Conservation (phyloP, 306 rosid genomes). For the Prunus davidiana region DNA sequence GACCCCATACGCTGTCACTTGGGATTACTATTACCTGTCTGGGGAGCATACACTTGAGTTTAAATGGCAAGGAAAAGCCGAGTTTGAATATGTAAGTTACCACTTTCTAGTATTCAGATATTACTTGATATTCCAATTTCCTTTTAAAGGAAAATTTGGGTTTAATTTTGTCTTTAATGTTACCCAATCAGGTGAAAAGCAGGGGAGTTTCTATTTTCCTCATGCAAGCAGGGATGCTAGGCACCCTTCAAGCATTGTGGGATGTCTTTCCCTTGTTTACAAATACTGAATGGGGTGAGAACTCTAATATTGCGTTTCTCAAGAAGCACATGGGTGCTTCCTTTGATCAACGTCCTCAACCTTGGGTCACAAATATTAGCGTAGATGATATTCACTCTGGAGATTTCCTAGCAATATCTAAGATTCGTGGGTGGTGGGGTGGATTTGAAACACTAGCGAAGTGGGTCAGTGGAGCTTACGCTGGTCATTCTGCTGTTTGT, state of each 20-base stretch:
- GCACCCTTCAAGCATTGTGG: constrained; percentile 79
- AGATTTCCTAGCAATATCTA: constrained; percentile 91
- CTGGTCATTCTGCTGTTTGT: constrained; percentile 94
- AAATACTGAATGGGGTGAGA: constrained; percentile 92
- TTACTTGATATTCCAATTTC: neutral
- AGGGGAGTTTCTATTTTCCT: constrained; percentile 88
- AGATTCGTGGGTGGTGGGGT: constrained; percentile 98
- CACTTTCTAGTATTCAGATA: constrained; percentile 14
- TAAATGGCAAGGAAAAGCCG: constrained; percentile 80
- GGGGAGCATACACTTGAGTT: constrained; percentile 94
- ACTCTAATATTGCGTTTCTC: constrained; percentile 67
- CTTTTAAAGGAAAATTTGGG: constrained; percentile 16
- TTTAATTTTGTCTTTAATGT: constrained; percentile 20
- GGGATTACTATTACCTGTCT: constrained; percentile 89
- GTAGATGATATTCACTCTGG: constrained; percentile 87
- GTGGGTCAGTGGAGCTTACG: constrained; percentile 96
- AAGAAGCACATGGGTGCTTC: constrained; percentile 86
- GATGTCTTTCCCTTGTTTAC: constrained; percentile 86
- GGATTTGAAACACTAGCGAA: constrained; percentile 92
- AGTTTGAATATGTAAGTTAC: constrained; percentile 83
- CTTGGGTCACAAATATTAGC: constrained; percentile 75
- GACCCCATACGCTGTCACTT: constrained; percentile 88
- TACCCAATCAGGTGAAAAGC: constrained; percentile 61
- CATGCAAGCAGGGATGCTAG: constrained; percentile 90
- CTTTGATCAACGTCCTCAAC: constrained; percentile 67